Conservation (phyloP, 352 stramenopile genomes). For the Globisporangium lucens region DNA sequence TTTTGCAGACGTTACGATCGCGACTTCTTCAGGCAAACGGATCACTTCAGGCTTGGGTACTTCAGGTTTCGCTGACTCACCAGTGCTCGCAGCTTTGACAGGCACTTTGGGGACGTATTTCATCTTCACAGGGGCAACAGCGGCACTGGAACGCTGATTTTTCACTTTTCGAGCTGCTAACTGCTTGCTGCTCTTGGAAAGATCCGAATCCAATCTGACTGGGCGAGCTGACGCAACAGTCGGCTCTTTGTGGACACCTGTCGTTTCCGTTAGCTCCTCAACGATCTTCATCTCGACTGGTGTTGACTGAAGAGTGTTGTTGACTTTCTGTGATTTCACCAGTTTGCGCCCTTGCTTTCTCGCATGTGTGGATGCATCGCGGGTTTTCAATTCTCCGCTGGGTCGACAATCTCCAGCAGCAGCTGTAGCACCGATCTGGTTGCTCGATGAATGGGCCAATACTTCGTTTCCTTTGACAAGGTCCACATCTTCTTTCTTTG, state of each 20-base stretch:
- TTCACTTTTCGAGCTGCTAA: neutral
- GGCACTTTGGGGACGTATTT: slow-evolving; percentile 1
- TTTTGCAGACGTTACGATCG: neutral
- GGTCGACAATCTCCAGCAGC: neutral
- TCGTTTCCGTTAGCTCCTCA: neutral
- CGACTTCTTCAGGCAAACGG: neutral
- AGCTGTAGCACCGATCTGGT: neutral
- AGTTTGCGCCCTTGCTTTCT: neutral
- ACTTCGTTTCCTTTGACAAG: neutral
- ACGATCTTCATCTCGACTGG: neutral
- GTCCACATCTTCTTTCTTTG: neutral
- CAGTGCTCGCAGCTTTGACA: neutral
- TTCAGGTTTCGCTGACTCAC: neutral
- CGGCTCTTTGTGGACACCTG: neutral
- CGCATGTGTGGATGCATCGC: neutral
- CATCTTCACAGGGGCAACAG: neutral
- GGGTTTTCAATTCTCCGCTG: neutral
- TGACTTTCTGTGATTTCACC: neutral
- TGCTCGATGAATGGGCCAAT: neutral
- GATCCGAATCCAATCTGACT: neutral
- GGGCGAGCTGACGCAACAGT: neutral
- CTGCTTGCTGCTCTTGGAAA: neutral
- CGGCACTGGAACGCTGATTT: neutral
- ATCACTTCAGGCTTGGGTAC: neutral
- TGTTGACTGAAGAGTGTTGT: neutral